Evolutionary conservation across 2,329 filamentous ascomycete genomes (phyloP), one percentile per base, ranked within the genome.

Genomic region (Monosporascus sp.): DNA sequence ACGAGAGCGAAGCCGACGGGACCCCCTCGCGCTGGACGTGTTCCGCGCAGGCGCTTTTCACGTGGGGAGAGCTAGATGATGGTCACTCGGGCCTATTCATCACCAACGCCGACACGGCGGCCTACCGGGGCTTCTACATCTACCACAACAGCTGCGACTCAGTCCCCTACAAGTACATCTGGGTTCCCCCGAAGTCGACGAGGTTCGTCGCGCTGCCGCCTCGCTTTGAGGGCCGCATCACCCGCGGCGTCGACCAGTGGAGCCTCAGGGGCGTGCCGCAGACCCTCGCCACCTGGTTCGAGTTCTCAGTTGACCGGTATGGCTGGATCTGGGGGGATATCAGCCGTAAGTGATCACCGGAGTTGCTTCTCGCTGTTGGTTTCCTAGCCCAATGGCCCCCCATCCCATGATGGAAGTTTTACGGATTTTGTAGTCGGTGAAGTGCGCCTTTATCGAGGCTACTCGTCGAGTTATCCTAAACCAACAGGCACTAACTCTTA

Each of bases 91-190:
- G 60, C 35, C 45, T 62, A n/a, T 38, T 49, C 3, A 54, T 63
- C 40, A 60, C 51, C 20, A 63, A 63, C 49, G 51, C 51, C 24
- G 61, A 62, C 41, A 41, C 18, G 40, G 11, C 40, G 6, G 51
- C 40, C 20, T 52, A 49, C 52, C 52, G 57, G 9, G 56, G 57
- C 5, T 63, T 63, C 50, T 63, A 60, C 52, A 24, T 62, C 46
- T 65, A 63, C 56, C 58, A 65, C 49, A 66, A 67, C 55, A 58
- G 48, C 45, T 67, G 63, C 52, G 64, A 67, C 50, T 50, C 40
- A 9, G 50, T 63, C 3, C 63, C 63, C 0, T 61, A 59, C 55
- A 64, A 66, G 55, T 63, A 67, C 52, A 59, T 66, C 37, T 64
- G 60, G 60, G 53, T 67, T 15, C 52, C 49, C 14, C 50, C 58